These are phyloP conservation scores for Gyrodon lividus DNA, from an alignment of 768 basidiomycete genomes.

Conservation along the genomic window DNA sequence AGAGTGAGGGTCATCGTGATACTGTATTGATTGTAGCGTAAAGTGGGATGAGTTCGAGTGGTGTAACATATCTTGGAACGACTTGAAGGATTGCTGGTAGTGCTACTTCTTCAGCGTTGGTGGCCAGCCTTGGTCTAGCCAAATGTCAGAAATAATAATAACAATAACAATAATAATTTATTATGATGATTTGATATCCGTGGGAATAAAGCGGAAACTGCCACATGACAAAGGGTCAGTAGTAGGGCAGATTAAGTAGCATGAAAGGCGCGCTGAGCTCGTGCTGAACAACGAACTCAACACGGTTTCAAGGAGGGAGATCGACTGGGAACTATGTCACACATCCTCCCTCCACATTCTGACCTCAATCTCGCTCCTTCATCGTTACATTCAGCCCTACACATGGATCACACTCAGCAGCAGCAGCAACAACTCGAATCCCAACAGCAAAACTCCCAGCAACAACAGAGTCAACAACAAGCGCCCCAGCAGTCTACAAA, in stretches of 20 bases:
- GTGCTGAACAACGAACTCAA: constrained; percentile 18
- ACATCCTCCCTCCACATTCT: constrained; percentile 46
- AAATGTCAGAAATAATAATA: too few species aligned
- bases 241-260: constrained; percentile 1
- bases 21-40: constrained; percentile 60
- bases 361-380: constrained; percentile 44
- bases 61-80: constrained; percentile 17
- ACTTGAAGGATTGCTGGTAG: too few species aligned
- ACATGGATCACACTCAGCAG: constrained; percentile 67
- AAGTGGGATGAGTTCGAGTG: constrained; percentile 50
- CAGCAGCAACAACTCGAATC: constrained; percentile 46
- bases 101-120: too few species aligned
- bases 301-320: constrained; percentile 8
- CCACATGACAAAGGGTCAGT: constrained; percentile 23
- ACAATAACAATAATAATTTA: too few species aligned
- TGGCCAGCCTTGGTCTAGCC: too few species aligned
- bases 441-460: constrained; percentile 36
- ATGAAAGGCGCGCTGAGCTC: constrained; percentile 18
- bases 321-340: constrained; percentile 39
- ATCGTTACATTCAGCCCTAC: constrained; percentile 59
- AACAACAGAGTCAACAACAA: constrained; percentile 31
- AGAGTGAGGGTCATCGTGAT: constrained; percentile 32
- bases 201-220: constrained; percentile 20
- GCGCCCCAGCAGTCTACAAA: constrained; percentile 39
- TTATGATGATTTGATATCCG: constrained; percentile 8